A percentile compares a stretch with the other conserved stretches of the same genome.
Conservation (phyloP, 176 grass and related monocot species). For the Paspalum vaginatum region DNA sequence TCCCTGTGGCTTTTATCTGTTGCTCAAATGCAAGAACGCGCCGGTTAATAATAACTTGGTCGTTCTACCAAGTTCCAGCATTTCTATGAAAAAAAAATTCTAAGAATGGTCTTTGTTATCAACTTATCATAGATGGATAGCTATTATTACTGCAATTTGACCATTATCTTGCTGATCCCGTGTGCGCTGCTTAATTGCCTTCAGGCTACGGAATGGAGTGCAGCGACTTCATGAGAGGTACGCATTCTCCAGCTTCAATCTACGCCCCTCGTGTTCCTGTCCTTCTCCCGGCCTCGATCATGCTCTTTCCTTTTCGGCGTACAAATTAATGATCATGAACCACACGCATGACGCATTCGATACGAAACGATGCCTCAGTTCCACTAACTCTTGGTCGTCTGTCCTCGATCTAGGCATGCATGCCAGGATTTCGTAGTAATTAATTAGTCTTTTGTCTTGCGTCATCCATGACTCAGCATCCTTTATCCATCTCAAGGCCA, state of each 20-base stretch:
- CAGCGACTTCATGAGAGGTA: conserved; percentile 93
- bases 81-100: too few species aligned
- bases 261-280: neutral
- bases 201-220: conserved; percentile 96
- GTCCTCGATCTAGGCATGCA: too few species aligned
- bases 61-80: too few species aligned
- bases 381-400: neutral
- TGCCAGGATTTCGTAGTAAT: neutral
- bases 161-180: neutral
- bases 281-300: neutral
- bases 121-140: neutral
- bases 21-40: too few species aligned
- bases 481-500: neutral
- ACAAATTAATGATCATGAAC: neutral
- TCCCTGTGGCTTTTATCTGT: too few species aligned
- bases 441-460: neutral
- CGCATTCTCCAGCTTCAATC: conserved; percentile 36
- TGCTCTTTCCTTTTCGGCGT: neutral
- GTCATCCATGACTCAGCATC: conserved; percentile 34
- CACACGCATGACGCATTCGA: neutral
- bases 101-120: neutral
- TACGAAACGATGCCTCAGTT: conserved; percentile 1
- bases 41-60: too few species aligned
- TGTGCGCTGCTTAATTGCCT: conserved; percentile 13
- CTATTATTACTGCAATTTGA: neutral